Evolutionary conservation across 768 basidiomycete species (phyloP).

Genomic region (Crepidotus variabilis): DNA sequence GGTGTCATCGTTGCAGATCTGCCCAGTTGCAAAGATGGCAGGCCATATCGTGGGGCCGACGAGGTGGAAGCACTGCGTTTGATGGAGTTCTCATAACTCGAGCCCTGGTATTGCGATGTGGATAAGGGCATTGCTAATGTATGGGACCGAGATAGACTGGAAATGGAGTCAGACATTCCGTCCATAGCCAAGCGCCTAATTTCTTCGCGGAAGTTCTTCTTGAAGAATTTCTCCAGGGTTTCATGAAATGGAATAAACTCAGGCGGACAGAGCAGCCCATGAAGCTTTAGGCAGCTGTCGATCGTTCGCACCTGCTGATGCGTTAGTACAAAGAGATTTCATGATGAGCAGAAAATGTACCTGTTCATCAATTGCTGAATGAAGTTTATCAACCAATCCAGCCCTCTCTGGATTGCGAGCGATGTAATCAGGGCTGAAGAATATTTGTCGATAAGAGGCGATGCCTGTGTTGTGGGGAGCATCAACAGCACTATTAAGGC

Average conservation of each 20-base stretch:
- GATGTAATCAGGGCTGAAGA: slow-evolving; percentile 70
- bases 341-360: slow-evolving; percentile 34
- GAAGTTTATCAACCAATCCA: slow-evolving; percentile 70
- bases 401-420: slow-evolving; percentile 64
- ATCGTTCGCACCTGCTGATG: slow-evolving; percentile 64
- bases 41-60: slow-evolving; percentile 42
- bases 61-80: slow-evolving; percentile 44
- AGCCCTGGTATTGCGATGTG: slow-evolving; percentile 41
- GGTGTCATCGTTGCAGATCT: slow-evolving; percentile 40
- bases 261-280: slow-evolving; percentile 74
- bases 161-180: slow-evolving; percentile 43
- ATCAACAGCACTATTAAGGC: slow-evolving; percentile 84
- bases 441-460: slow-evolving; percentile 70
- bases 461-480: slow-evolving; percentile 76
- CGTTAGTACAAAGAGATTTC: not conserved
- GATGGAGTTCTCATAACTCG: slow-evolving; percentile 46
- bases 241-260: slow-evolving; percentile 94
- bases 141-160: slow-evolving; percentile 31
- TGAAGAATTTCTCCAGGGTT: slow-evolving; percentile 82
- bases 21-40: slow-evolving; percentile 53
- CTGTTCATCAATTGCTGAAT: slow-evolving; percentile 76
- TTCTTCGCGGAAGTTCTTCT: slow-evolving; percentile 81
- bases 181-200: slow-evolving; percentile 69
- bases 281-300: slow-evolving; percentile 79
- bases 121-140: slow-evolving; percentile 28